Evolutionary conservation across 1,284 basidiomycete species (phyloP).

Genomic region (Sphagnurus paluster): DNA sequence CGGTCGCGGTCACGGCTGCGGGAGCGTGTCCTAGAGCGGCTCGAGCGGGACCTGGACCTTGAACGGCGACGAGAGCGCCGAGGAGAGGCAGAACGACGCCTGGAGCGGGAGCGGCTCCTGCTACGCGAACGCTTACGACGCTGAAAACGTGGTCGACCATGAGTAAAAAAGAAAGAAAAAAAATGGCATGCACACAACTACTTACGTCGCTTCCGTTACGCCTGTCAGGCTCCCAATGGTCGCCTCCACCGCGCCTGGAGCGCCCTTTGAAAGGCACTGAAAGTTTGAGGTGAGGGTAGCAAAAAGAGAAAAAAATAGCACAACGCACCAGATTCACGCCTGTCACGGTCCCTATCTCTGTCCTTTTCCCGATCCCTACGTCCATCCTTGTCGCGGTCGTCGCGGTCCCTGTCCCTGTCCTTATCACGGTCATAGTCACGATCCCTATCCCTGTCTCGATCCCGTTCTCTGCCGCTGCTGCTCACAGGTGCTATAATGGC

Average conservation of each 20-base stretch:
- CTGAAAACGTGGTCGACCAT: conserved; percentile 18
- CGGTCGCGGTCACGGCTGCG: conserved; percentile 65
- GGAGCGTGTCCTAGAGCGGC: conserved; percentile 58
- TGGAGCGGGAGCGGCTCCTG: conserved; percentile 63
- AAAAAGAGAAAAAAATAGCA: not conserved
- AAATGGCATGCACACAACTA: conserved; percentile 16
- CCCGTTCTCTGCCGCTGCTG: conserved; percentile 41
- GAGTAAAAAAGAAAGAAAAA: conserved; percentile 8
- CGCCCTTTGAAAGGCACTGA: conserved; percentile 29
- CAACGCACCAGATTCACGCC: conserved; percentile 58
- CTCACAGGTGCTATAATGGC: conserved; percentile 35
- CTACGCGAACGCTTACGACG: conserved; percentile 53
- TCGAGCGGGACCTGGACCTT: conserved; percentile 47
- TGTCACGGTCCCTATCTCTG: conserved; percentile 39
- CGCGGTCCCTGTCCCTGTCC: conserved; percentile 43
- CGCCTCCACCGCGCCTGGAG: conserved; percentile 46
- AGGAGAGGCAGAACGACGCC: conserved; percentile 66
- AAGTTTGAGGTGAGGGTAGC: not conserved
- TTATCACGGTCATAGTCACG: conserved; percentile 38
- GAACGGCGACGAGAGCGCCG: conserved; percentile 60
- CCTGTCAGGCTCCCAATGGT: conserved; percentile 81
- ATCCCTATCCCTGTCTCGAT: conserved; percentile 49
- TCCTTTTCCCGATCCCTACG: conserved; percentile 33
- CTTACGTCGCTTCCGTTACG: conserved; percentile 59
- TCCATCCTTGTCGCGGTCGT: conserved; percentile 29